Percentiles rank a stretch among this genome's conserved stretches.
These are phyloP conservation scores for Neurospora crassa DNA, from an alignment of 2,329 filamentous ascomycete species.

Conservation along the genomic window DNA sequence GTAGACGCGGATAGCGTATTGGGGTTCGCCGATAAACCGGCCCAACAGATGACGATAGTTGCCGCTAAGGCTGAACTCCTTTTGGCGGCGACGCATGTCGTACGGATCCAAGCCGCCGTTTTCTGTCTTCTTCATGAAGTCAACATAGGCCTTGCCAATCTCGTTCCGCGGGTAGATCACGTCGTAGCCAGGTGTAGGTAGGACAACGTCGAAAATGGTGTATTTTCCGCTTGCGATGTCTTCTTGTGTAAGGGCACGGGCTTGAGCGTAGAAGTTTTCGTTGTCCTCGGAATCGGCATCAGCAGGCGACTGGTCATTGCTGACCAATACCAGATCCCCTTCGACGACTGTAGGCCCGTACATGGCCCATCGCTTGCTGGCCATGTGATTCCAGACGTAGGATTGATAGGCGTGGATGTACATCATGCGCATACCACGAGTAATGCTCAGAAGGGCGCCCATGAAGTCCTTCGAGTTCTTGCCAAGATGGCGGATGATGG, in stretches of 20 bases:
- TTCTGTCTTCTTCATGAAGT: conserved; percentile 72
- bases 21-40: conserved; percentile 54
- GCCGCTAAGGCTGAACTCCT: conserved; percentile 81
- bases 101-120: conserved; percentile 75
- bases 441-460: conserved; percentile 72
- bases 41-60: conserved; percentile 80
- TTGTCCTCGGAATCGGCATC: conserved; percentile 46
- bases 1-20: conserved; percentile 63
- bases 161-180: conserved; percentile 78
- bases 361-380: conserved; percentile 68
- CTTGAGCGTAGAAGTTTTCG: conserved; percentile 40
- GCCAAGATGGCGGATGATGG: conserved; percentile 68
- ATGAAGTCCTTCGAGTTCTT: conserved; percentile 55
- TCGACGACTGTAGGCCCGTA: conserved; percentile 66
- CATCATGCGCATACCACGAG: conserved; percentile 77
- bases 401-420: conserved; percentile 97
- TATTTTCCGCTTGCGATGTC: conserved; percentile 71
- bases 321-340: conserved; percentile 69
- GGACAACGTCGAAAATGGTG: conserved; percentile 77
- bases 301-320: conserved; percentile 17
- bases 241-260: conserved; percentile 63
- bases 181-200: conserved; percentile 88
- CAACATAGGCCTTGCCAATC: conserved; percentile 72
- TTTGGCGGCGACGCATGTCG: conserved; percentile 77
- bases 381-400: conserved; percentile 83